Conservation (phyloP, 2,329 filamentous ascomycete genomes). For the Sclerotinia minor region DNA sequence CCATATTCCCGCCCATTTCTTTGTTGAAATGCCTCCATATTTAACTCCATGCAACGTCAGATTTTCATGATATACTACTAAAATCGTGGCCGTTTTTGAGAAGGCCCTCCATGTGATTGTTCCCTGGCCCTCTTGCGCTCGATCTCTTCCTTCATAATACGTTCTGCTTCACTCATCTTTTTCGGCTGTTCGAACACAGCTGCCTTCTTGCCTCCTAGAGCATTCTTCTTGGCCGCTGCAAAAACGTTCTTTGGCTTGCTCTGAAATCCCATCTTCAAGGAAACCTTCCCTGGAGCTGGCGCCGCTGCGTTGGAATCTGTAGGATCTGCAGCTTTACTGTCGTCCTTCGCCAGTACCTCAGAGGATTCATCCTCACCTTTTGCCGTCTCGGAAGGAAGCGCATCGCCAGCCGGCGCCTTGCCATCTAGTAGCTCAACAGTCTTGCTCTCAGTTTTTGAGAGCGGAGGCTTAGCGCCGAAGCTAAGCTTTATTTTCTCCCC, state of each 20-base stretch:
- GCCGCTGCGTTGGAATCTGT: neutral
- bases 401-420: neutral
- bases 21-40: slow-evolving; percentile 21
- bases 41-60: slow-evolving; percentile 29
- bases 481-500: slow-evolving; percentile 76
- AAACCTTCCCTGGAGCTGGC: slow-evolving; percentile 48
- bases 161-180: slow-evolving; percentile 85
- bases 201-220: slow-evolving; percentile 64
- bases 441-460: slow-evolving; percentile 30
- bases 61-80: slow-evolving; percentile 11
- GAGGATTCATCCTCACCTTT: neutral
- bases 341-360: neutral
- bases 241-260: slow-evolving; percentile 79
- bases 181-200: slow-evolving; percentile 62
- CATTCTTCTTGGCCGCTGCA: slow-evolving; percentile 66
- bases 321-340: neutral
- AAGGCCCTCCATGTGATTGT: slow-evolving; percentile 26
- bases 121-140: slow-evolving; percentile 65
- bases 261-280: slow-evolving; percentile 66
- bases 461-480: slow-evolving; percentile 51
- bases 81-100: slow-evolving; percentile 23
- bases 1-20: slow-evolving; percentile 23
- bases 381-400: neutral
- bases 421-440: neutral
- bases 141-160: slow-evolving; percentile 85